phyloP scores from a whole-genome alignment of 192 early-diverging fungal genomes.

The Chytriomyces sp. region DNA sequence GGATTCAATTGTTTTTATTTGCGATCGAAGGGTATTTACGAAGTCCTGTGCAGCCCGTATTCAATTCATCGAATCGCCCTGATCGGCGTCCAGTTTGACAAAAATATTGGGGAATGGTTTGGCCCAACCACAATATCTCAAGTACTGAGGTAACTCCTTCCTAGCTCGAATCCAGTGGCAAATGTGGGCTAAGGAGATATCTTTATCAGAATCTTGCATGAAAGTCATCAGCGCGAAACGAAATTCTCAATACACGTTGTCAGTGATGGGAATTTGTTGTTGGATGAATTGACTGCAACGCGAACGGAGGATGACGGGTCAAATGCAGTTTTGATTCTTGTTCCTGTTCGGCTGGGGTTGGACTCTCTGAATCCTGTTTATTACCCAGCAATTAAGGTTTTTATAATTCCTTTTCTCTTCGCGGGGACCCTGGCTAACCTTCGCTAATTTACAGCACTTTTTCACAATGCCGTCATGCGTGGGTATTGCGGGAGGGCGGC shows the following conservation, averaged over 20 bases:
- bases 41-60: constrained; percentile 61
- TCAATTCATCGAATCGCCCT: constrained; percentile 93
- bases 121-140: constrained; percentile 88
- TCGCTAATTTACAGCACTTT: constrained; percentile 59
- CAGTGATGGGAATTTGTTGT: constrained; percentile 83
- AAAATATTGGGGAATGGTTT: constrained; percentile 97
- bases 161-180: too few relatives aligned
- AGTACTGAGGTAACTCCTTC: constrained; percentile 68
- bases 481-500: constrained; percentile 95
- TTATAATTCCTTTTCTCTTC: neutral
- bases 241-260: constrained; percentile 76
- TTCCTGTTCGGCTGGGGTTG: constrained; percentile 88
- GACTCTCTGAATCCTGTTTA: constrained; percentile 89
- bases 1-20: too few relatives aligned
- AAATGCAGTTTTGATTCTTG: constrained; percentile 75
- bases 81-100: constrained; percentile 80
- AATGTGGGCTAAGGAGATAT: too few relatives aligned
- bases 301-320: constrained; percentile 34
- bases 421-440: neutral
- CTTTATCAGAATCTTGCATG: constrained; percentile 56
- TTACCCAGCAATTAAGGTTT: constrained; percentile 69
- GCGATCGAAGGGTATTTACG: too few relatives aligned
- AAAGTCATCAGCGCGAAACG: constrained; percentile 56
- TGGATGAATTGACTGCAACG: constrained; percentile 66
- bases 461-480: constrained; percentile 79